phyloP scores from a whole-genome alignment of 768 basidiomycete species.

The Hygrophorus pudorinus region DNA sequence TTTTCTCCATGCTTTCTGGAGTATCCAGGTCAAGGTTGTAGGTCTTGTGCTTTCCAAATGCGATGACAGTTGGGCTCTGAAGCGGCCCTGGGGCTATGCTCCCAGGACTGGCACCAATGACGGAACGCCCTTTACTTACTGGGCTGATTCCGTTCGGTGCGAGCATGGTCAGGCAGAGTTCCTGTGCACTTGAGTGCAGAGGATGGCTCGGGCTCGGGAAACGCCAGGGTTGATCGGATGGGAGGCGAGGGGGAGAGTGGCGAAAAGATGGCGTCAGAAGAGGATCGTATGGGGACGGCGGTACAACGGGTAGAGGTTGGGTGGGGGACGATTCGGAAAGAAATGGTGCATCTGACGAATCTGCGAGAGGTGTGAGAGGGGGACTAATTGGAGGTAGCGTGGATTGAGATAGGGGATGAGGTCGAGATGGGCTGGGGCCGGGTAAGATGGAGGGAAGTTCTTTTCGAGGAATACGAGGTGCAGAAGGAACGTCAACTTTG shows the following conservation, averaged over 20 bases:
- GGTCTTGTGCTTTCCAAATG: slow-evolving; percentile 11
- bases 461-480: slow-evolving; percentile 17
- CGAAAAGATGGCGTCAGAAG: slow-evolving; percentile 66
- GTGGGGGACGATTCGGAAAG: slow-evolving; percentile 19
- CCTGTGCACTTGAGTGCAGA: slow-evolving; percentile 52
- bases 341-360: neutral
- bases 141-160: slow-evolving; percentile 44
- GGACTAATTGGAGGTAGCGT: slow-evolving; percentile 22
- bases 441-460: slow-evolving; percentile 10
- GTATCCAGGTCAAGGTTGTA: slow-evolving; percentile 13
- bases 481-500: slow-evolving; percentile 8
- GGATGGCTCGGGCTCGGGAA: slow-evolving; percentile 75
- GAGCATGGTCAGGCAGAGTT: slow-evolving; percentile 58
- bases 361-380: slow-evolving; percentile 21
- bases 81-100: slow-evolving; percentile 24
- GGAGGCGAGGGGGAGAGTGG: slow-evolving; percentile 64
- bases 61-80: slow-evolving; percentile 16
- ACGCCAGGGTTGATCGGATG: slow-evolving; percentile 76
- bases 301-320: slow-evolving; percentile 26
- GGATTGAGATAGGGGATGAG: slow-evolving; percentile 11
- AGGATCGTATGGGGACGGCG: slow-evolving; percentile 71
- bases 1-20: slow-evolving; percentile 22
- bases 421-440: slow-evolving; percentile 1
- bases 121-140: slow-evolving; percentile 22
- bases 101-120: slow-evolving; percentile 22